Evolutionary conservation across 805 yeast genomes (phyloP).

Genomic region (Dipodascus albidus): DNA sequence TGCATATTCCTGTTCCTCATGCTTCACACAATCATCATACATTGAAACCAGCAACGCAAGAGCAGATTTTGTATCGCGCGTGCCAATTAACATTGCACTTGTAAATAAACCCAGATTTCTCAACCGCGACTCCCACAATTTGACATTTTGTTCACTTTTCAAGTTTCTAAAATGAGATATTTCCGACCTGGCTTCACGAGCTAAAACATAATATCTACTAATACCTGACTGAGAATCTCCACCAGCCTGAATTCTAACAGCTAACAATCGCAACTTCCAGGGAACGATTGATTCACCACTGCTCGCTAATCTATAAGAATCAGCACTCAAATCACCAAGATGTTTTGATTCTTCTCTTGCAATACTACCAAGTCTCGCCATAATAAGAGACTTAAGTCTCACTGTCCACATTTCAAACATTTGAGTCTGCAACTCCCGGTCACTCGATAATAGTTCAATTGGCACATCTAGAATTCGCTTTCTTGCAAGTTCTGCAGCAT

Average conservation of each 20-base stretch:
- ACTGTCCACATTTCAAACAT: conserved; percentile 22
- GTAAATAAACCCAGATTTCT: conserved; percentile 23
- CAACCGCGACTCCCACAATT: conserved; percentile 16
- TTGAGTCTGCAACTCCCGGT: conserved; percentile 6
- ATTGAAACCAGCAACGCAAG: conserved; percentile 19
- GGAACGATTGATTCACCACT: conserved; percentile 18
- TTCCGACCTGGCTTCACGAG: conserved; percentile 24
- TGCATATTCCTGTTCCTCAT: background rate
- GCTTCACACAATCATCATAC: conserved; percentile 6
- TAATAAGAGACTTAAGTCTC: conserved; percentile 20
- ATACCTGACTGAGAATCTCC: too few species aligned
- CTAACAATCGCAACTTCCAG: conserved; percentile 25
- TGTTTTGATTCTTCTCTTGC: conserved; percentile 23
- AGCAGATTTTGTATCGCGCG: conserved; percentile 24
- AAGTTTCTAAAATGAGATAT: conserved; percentile 1
- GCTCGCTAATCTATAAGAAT: conserved; percentile 11
- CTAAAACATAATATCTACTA: conserved; percentile 23
- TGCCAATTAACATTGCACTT: conserved; percentile 23
- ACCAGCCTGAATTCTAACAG: conserved; percentile 22
- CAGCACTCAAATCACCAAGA: conserved; percentile 20
- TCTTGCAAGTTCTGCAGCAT: conserved; percentile 18
- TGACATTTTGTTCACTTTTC: conserved; percentile 2
- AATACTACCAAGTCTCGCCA: conserved; percentile 18
- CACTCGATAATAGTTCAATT: too few species aligned
- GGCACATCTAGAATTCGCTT: conserved; percentile 9